phyloP scores from a whole-genome alignment of 1,284 basidiomycete genomes.

The Moesziomyces sp. region DNA sequence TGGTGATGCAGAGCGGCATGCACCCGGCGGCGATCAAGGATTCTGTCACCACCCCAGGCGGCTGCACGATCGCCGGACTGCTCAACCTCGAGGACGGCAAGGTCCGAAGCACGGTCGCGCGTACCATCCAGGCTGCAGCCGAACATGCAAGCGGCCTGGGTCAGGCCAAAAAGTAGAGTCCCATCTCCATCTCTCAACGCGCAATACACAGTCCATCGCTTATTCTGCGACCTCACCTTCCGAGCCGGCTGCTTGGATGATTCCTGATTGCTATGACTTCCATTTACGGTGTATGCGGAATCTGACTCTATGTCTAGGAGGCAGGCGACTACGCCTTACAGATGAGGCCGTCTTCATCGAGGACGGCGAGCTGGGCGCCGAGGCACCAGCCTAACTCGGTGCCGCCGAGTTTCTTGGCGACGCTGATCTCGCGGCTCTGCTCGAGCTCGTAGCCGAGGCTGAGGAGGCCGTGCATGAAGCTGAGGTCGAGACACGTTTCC shows the following conservation, averaged over 20 bases:
- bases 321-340: conserved; percentile 36
- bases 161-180: conserved; percentile 40
- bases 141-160: conserved; percentile 65
- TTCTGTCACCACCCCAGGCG: conserved; percentile 96
- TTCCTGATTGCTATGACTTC: no score
- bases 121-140: conserved; percentile 81
- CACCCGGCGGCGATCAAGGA: conserved; percentile 98
- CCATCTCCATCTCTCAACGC: neutral
- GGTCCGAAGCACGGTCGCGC: conserved; percentile 92
- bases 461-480: conserved; percentile 90
- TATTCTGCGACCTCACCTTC: neutral
- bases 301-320: neutral
- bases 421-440: conserved; percentile 73
- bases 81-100: conserved; percentile 93
- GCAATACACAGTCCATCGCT: neutral
- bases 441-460: conserved; percentile 72
- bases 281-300: neutral
- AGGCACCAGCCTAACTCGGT: conserved; percentile 96
- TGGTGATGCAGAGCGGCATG: conserved; percentile 86
- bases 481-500: conserved; percentile 94
- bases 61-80: conserved; percentile 97
- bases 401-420: conserved; percentile 82
- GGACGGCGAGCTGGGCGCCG: conserved; percentile 73
- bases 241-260: no score
- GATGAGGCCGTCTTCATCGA: conserved; percentile 55